These are phyloP conservation scores for Tolypocladium nubicola DNA, from an alignment of 2,329 filamentous ascomycete genomes.

Conservation along the genomic window DNA sequence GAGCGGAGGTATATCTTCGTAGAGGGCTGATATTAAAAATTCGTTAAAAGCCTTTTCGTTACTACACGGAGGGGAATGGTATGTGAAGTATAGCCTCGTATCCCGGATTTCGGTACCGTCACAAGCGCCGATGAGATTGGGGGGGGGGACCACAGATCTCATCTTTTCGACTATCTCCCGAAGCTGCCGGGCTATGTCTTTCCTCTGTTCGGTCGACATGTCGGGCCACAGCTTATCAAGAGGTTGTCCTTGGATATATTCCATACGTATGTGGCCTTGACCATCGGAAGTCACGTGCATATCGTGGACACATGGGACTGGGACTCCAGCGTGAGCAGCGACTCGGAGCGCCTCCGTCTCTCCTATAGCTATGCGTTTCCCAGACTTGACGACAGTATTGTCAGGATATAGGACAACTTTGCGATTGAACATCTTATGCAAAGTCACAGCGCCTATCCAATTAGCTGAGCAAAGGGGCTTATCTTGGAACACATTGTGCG, in stretches of 20 bases:
- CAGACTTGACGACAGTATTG: constrained; percentile 15
- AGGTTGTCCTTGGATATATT: constrained; percentile 12
- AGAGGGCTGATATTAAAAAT: constrained; percentile 10
- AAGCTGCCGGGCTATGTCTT: constrained; percentile 11
- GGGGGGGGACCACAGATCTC: constrained; percentile 11
- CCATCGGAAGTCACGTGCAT: constrained; percentile 9
- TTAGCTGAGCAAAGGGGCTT: background rate
- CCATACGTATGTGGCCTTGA: constrained; percentile 12
- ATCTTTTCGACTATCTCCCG: constrained; percentile 13
- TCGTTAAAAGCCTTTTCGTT: constrained; percentile 15
- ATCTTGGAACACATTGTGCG: background rate
- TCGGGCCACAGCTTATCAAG: constrained; percentile 15
- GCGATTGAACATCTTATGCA: constrained; percentile 11
- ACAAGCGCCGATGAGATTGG: constrained; percentile 13
- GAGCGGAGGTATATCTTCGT: constrained; percentile 6
- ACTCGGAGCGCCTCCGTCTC: constrained; percentile 16
- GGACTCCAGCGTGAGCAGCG: constrained; percentile 9
- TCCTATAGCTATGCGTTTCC: constrained; percentile 9
- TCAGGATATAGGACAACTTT: constrained; percentile 11
- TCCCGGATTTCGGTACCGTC: constrained; percentile 16
- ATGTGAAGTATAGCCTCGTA: constrained; percentile 9
- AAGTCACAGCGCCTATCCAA: constrained; percentile 8
- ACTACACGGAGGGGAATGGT: constrained; percentile 10
- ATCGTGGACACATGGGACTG: constrained; percentile 11
- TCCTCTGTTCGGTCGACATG: constrained; percentile 11